Conservation (phyloP, 345 rosid species). For the Boechera divaricarpa region DNA sequence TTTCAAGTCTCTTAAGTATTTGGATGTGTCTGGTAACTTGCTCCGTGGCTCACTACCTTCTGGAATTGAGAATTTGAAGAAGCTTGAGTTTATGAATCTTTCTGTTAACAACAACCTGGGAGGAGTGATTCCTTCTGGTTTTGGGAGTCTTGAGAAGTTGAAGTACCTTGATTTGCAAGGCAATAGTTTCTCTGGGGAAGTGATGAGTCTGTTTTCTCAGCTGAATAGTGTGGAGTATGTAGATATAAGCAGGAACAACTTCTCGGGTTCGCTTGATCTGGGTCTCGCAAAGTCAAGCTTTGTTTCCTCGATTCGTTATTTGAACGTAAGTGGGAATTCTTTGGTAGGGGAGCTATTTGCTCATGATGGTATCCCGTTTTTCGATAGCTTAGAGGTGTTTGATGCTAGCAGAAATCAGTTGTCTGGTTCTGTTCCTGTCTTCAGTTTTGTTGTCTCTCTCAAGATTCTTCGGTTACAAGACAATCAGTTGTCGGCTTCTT, state of each 20-base stretch:
- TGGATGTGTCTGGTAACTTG: conserved; percentile 65
- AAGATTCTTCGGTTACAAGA: conserved; percentile 68
- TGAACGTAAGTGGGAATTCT: conserved; percentile 69
- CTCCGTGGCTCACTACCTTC: conserved; percentile 64
- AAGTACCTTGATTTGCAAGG: conserved; percentile 67
- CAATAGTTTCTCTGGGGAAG: conserved; percentile 73
- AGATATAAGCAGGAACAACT: conserved; percentile 72
- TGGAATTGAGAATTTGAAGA: conserved; percentile 50
- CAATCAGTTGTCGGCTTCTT: conserved; percentile 70
- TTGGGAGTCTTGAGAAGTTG: conserved; percentile 55
- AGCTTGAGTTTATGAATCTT: conserved; percentile 58
- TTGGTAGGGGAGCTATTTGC: conserved; percentile 72
- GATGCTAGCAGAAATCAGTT: conserved; percentile 84
- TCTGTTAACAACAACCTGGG: conserved; percentile 59
- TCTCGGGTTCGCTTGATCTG: conserved; percentile 79
- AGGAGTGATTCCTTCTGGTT: conserved; percentile 61
- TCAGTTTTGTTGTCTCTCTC: conserved; percentile 79
- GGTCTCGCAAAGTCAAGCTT: conserved; percentile 67
- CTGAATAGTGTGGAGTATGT: conserved; percentile 57
- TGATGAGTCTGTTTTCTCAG: conserved; percentile 62
- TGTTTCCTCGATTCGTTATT: conserved; percentile 63
- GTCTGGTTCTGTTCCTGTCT: conserved; percentile 71
- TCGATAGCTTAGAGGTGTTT: conserved; percentile 84
- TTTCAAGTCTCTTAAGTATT: conserved; percentile 55
- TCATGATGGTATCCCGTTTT: conserved; percentile 80